Evolutionary conservation across 208 protist genomes (phyloP), one percentile per base, ranked within the genome.

Genomic region (Trypanosoma boissoni): DNA sequence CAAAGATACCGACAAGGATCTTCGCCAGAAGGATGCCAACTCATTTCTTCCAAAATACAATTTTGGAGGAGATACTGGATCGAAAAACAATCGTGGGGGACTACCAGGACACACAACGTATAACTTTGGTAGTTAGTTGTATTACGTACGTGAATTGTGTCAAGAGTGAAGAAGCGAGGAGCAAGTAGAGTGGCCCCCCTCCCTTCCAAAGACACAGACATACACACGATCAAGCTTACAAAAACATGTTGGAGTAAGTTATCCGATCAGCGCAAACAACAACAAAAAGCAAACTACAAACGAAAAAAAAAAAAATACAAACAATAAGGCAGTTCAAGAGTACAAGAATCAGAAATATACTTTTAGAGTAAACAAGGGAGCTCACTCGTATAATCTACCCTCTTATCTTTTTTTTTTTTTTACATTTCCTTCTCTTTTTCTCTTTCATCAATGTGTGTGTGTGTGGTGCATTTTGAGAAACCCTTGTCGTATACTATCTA

Each of bases 101-200:
- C 26, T 14, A 27, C 5, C 51, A 21, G 16, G 43, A 18, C 26
- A 37, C n/a, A 24, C 66, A 31, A 64, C 60, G 2, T 92, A 92
- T 64, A 82, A 86, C 66, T 92, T 92, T 58, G 80, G 71, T 16
- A 81, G 64, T 48, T 92, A n/a, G n/a, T n/a, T n/a, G n/a, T n/a
- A n/a, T n/a, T n/a, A n/a, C n/a, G n/a, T 6, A 37, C 26, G 12
- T 43, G 16, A 7, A 26, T 29, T 8, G 27, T 10, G 9, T 31
- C 42, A 34, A 41, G 5, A 37, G 28, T 10, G 27, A 49, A 20
- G 28, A 20, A 26, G 27, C 20, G 8, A 52, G 10, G 32, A 32
- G n/a, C 21, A 44, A 41, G 50, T 41, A 21, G 34, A 67, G 34
- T 23, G 42, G n/a, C n/a, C n/a, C n/a, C n/a, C n/a, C n/a, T n/a